Base-by-base conservation (phyloP, 2,329 filamentous ascomycete species). In the Nemania abortiva region DNA sequence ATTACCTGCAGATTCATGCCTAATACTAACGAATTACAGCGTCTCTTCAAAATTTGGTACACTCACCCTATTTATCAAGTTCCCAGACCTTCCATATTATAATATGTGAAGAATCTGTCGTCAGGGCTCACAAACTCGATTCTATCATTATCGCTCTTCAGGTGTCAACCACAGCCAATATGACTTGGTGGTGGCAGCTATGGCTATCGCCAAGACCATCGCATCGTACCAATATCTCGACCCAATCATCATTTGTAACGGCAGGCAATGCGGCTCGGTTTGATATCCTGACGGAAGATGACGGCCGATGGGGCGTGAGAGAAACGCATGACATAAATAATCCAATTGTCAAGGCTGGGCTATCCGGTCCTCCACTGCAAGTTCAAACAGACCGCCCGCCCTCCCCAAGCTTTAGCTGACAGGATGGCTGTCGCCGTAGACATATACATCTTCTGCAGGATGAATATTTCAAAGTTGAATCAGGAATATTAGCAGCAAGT, bases 311-410 rank as follows among this genome's bases (percentile, higher is more conserved):
- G 61, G 37, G 27, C 42, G 59, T 73, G 15, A 67, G 63, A 55
- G 70, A 72, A 57, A 72, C 68, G 37, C 72, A 73, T 39, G 61
- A 70, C 34, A 67, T 72, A n/a, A 37, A 72, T 3, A 73, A 69
- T 27, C 63, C 63, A 15, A 22, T 55, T 6, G 70, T 70, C 20
- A 63, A 56, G 13, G 67, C 65, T 20, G 72, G 70, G 24, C 63
- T 63, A 2, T 72, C 68, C 15, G 72, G 72, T 0, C 72, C 72
- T 6, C 70, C 67, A n/a, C 55, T 73, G 72, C 70, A 49, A 68
- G 72, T 57, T 2, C 27, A 7, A 20, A 11, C 49, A 29, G 4
- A 47, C 18, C 11, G 5, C 11, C 31, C 31, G 31, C 9, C 31
- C 9, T 34, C 31, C 4, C 9, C 31, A 34, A 34, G 31, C 31